Base-by-base conservation (phyloP, 2,329 filamentous ascomycete species). In the Botrytis galanthina region DNA sequence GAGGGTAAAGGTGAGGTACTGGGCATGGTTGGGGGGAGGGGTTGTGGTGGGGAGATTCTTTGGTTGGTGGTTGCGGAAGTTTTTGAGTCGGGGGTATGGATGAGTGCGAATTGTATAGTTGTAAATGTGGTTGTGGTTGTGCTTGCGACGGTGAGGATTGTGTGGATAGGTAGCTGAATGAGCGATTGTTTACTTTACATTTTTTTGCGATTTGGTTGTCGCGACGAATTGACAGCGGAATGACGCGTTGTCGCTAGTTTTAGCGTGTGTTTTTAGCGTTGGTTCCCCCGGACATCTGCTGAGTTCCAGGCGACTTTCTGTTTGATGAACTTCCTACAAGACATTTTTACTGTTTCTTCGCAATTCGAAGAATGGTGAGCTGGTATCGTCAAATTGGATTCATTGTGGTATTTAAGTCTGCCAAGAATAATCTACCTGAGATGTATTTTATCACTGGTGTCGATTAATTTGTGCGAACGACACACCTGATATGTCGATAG, bases 161-260 rank as follows among this genome's bases (percentile, higher is more conserved):
- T 29, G 8, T 18, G 26, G 16, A 42, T 29, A 1, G 35, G 1
- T 16, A 1, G 35, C 3, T 16, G 29, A 48, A 10, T 37, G 63
- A 51, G 29, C 6, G 44, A 46, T 66, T 66, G 32, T 67, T 67
- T 67, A 67, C 63, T 51, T 37, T 48, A 61, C 20, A 9, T 66
- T 66, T 51, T 51, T 51, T 20, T n/a, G 44, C 32, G 32, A 67
- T 29, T 54, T 29, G 64, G 64, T 67, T 67, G 64, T 67, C 64
- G 64, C 46, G 46, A 67, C 46, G 26, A 54, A 54, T 67, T 39
- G 32, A 26, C 8, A 22, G 63, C 6, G 44, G 63, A 26, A 54
- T 67, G 64, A 67, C 64, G 46, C 64, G 64, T 57, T n/a, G 12
- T 63, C 32, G 64, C 46, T 29, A 37, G 26, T 35, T 54, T 54